Base-by-base conservation (phyloP, 257 asterid species). In the Cordia subcordata region DNA sequence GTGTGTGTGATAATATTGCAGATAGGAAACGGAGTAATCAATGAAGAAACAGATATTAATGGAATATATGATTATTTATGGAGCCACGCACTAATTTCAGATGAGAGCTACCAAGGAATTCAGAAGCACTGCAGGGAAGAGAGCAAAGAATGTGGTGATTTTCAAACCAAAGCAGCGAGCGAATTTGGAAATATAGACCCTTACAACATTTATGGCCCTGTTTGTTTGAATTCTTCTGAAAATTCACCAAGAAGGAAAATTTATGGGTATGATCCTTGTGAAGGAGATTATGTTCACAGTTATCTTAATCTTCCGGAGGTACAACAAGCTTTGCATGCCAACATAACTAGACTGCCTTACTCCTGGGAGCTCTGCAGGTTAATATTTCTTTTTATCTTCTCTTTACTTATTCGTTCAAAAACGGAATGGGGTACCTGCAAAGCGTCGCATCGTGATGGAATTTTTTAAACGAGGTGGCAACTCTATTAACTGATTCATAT, bases 11-110 rank as follows among this genome's bases (percentile, higher is more conserved):
- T 18, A 13, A 11, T 16, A 4, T 51, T 57, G 65, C 71, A 77
- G 82, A 67, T 77, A 17, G 82, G 82, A 44, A 77, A 77, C 60
- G 82, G 82, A 53, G 62, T 73, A 57, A 70, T 77, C 75, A 73
- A 77, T 49, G 70, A 39, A 0, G 79, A 16, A 0, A 72, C 74
- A 35, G 82, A 77, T 42, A 22, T 1, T 5, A 70, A 27, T 19
- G 82, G 82, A 51, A 17, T 35, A 0, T 61, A 49, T 5, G 82
- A 77, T 52, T 73, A 53, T 46, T 54, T 73, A 5, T 77, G 82
- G 82, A 77, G 77, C 67, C 82, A 77, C 33, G 82, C 82, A 1
- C 47, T 77, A 1, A 77, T 77, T 19, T 77, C 79, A 1, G 82
- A 77, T 15, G 79, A 73, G 53, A 77, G 75, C 5, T 57, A 77